These are phyloP conservation scores for Pelargonium fulgidum DNA, from an alignment of 441 rosid genomes.

Conservation along the genomic window DNA sequence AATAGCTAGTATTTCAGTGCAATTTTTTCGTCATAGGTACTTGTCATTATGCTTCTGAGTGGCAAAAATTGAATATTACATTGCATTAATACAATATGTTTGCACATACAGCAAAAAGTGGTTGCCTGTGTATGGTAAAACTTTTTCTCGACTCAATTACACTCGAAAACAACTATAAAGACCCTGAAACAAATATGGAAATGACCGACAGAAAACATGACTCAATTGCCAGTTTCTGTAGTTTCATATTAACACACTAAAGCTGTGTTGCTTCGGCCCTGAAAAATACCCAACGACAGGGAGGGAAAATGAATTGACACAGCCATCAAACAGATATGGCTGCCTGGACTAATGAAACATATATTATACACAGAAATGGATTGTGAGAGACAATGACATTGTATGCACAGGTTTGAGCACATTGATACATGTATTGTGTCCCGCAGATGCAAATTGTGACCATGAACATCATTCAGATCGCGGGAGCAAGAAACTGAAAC, in stretches of 20 bases:
- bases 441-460: slow-evolving; percentile 9
- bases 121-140: slow-evolving; percentile 31
- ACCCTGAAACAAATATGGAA: slow-evolving; percentile 16
- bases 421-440: slow-evolving; percentile 7
- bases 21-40: too few relatives aligned
- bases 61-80: slow-evolving; percentile 12
- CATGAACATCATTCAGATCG: slow-evolving; percentile 32
- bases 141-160: slow-evolving; percentile 19
- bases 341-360: slow-evolving; percentile 20
- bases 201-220: slow-evolving; percentile 24
- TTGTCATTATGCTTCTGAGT: too few relatives aligned
- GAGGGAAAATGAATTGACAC: slow-evolving; percentile 29
- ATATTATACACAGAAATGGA: slow-evolving; percentile 29
- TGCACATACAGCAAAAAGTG: slow-evolving; percentile 24
- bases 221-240: slow-evolving; percentile 22
- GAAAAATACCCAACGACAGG: slow-evolving; percentile 43
- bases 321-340: slow-evolving; percentile 22
- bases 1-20: too few relatives aligned
- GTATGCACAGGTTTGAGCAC: slow-evolving; percentile 39
- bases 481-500: slow-evolving; percentile 90
- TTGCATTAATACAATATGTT: slow-evolving; percentile 20
- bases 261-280: slow-evolving; percentile 22
- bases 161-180: slow-evolving; percentile 26
- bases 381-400: slow-evolving; percentile 23
- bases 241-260: slow-evolving; percentile 32